Conservation (phyloP, 768 basidiomycete genomes). For the Rhizopogon vinicolor region DNA sequence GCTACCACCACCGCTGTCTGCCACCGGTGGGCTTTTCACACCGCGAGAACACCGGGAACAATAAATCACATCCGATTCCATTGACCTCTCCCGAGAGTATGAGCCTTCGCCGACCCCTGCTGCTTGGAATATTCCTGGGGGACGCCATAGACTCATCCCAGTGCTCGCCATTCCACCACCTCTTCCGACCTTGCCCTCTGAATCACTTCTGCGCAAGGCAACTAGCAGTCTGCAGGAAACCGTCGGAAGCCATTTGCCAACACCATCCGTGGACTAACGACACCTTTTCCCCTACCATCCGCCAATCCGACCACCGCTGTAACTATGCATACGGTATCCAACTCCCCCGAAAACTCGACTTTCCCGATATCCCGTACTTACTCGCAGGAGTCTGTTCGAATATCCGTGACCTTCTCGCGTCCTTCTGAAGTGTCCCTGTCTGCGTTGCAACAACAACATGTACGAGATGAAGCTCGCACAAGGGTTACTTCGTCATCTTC, state of each 20-base stretch:
- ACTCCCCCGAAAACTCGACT: conserved; percentile 30
- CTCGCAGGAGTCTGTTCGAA: conserved; percentile 41
- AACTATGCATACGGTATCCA: conserved; percentile 60
- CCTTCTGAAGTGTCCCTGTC: conserved; percentile 52
- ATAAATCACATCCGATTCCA: conserved; percentile 20
- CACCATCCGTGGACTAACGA: conserved; percentile 38
- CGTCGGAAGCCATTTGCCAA: conserved; percentile 37
- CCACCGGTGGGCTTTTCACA: conserved; percentile 50
- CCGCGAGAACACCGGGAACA: conserved; percentile 52
- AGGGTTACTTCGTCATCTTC: conserved; percentile 29
- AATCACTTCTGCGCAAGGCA: conserved; percentile 33
- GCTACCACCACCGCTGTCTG: conserved; percentile 20
- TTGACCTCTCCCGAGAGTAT: conserved; percentile 29
- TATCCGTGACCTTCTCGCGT: conserved; percentile 61
- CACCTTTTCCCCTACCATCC: conserved; percentile 46
- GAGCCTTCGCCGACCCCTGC: conserved; percentile 46
- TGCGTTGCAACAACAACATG: conserved; percentile 51
- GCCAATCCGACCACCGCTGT: conserved; percentile 64
- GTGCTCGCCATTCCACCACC: conserved; percentile 30
- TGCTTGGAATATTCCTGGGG: conserved; percentile 27
- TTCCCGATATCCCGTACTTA: conserved; percentile 38
- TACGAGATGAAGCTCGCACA: conserved; percentile 30
- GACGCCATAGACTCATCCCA: conserved; percentile 42
- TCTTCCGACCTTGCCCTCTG: conserved; percentile 56
- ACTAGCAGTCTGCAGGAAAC: conserved; percentile 7